Conservation (phyloP, 257 asterid species). For the Leonotis leonurus region DNA sequence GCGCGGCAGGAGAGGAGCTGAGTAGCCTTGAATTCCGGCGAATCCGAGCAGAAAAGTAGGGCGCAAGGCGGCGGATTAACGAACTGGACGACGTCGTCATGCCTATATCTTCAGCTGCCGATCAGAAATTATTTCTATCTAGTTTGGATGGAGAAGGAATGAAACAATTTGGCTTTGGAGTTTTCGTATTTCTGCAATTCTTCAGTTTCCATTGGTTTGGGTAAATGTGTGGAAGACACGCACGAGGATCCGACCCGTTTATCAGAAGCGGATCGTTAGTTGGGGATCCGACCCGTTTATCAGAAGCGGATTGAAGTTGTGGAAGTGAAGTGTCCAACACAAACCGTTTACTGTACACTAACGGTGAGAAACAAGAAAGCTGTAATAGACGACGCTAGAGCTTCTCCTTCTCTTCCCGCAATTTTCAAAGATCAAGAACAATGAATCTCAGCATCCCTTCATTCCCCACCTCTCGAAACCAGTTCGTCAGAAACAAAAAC, state of each 20-base stretch:
- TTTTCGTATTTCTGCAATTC: no score
- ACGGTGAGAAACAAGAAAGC: background rate
- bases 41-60: slow-evolving; percentile 46
- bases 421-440: background rate
- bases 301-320: background rate
- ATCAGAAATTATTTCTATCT: no score
- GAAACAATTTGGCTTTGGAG: no score
- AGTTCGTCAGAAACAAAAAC: background rate
- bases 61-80: slow-evolving; percentile 47
- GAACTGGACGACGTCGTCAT: slow-evolving; percentile 41
- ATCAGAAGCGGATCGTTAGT: no score
- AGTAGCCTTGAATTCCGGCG: slow-evolving; percentile 60
- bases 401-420: background rate
- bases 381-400: no score
- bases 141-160: no score
- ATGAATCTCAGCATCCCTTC: slow-evolving; percentile 31
- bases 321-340: background rate
- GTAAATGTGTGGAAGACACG: no score
- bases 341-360: background rate
- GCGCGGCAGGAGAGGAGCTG: slow-evolving; percentile 47
- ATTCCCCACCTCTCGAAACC: slow-evolving; percentile 6
- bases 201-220: no score
- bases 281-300: no score
- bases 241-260: no score
- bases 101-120: slow-evolving; percentile 13